These are phyloP conservation scores for Nigrograna mackinnonii DNA, from an alignment of 2,329 filamentous ascomycete species.

Conservation along the genomic window DNA sequence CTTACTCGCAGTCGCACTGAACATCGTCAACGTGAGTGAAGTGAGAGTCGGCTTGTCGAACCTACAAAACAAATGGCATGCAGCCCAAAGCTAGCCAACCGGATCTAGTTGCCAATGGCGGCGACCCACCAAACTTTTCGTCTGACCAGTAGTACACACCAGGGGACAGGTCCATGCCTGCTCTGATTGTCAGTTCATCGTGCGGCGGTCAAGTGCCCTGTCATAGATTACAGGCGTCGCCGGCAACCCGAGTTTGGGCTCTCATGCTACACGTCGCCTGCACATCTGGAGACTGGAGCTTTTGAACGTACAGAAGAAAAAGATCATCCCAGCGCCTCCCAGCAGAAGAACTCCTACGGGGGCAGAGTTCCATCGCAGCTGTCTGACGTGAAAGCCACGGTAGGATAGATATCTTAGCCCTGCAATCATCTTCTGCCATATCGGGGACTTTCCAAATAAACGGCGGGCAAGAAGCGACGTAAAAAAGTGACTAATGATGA, in stretches of 20 bases:
- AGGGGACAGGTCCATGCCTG: conserved; percentile 4
- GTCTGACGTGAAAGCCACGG: conserved; percentile 24
- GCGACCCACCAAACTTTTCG: conserved; percentile 15
- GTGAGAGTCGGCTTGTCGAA: conserved; percentile 10
- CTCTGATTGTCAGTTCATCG: not conserved
- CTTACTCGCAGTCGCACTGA: conserved; percentile 54
- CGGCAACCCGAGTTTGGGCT: not conserved
- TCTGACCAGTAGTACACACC: conserved; percentile 1
- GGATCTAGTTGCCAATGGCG: conserved; percentile 30
- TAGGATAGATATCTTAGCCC: conserved; percentile 29
- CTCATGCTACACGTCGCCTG: not conserved
- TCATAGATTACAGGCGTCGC: not conserved
- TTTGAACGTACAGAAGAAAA: conserved; percentile 25
- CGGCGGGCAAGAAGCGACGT: conserved; percentile 25
- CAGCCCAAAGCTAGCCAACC: conserved; percentile 34
- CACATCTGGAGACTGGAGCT: not conserved
- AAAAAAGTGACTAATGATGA: conserved; percentile 46
- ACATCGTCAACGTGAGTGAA: conserved; percentile 1
- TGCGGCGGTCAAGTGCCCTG: too few relatives aligned
- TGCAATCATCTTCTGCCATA: conserved; percentile 18
- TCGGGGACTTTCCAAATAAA: conserved; percentile 3
- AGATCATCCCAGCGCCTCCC: conserved; percentile 22
- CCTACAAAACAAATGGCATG: conserved; percentile 26
- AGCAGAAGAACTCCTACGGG: conserved; percentile 27
- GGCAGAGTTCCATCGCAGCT: conserved; percentile 29